Conservation (phyloP, 352 stramenopile species). For the Pythium diclinum region DNA sequence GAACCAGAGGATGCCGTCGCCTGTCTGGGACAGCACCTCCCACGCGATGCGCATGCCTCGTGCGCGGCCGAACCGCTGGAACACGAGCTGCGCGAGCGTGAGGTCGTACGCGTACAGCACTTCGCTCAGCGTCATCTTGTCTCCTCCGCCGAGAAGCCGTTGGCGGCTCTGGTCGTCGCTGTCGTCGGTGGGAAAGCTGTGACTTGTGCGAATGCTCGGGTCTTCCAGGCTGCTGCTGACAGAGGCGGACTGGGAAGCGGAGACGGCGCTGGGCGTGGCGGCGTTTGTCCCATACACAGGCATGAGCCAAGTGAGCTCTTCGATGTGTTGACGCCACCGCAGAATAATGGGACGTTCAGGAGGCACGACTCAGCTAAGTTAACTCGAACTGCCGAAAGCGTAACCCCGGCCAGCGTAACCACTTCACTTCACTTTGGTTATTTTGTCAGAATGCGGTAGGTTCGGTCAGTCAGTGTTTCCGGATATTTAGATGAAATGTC, state of each 20-base stretch:
- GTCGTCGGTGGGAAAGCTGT: neutral
- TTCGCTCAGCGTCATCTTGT: constrained; percentile 54
- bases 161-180: constrained; percentile 16
- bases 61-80: constrained; percentile 60
- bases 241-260: neutral
- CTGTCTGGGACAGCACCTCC: constrained; percentile 78
- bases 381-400: neutral
- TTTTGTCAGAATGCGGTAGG: no score
- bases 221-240: constrained; percentile 1
- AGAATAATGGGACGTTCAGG: neutral
- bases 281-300: constrained; percentile 25
- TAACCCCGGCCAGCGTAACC: neutral
- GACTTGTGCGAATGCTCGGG: constrained; percentile 4
- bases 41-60: constrained; percentile 46
- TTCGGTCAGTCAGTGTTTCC: neutral
- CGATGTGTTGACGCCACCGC: neutral
- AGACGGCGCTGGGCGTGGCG: neutral
- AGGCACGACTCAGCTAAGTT: constrained; percentile 12
- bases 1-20: constrained; percentile 82
- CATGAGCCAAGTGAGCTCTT: constrained; percentile 18
- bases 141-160: constrained; percentile 11
- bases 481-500: neutral
- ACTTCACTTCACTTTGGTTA: neutral
- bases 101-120: constrained; percentile 74
- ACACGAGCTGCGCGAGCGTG: constrained; percentile 62